Percentiles rank a stretch among this genome's conserved stretches.
phyloP scores from a whole-genome alignment of 306 rosid species.

The Glycine tomentella region DNA sequence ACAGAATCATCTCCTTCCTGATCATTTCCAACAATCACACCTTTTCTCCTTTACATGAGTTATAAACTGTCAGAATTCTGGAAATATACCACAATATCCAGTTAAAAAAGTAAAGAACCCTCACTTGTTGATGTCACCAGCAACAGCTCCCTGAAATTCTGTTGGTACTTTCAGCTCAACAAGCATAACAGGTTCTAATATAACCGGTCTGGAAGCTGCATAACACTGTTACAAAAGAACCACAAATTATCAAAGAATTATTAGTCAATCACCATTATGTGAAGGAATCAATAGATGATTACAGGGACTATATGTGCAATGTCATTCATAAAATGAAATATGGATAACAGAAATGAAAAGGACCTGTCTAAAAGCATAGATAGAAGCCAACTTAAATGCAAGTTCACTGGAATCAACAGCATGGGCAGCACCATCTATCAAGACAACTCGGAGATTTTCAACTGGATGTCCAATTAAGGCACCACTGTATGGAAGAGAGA shows the following conservation, averaged over 20 bases:
- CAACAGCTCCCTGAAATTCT: slow-evolving; percentile 97
- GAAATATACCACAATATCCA: slow-evolving; percentile 21
- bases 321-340: slow-evolving; percentile 20
- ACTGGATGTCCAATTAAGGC: slow-evolving; percentile 98
- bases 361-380: slow-evolving; percentile 98
- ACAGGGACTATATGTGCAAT: slow-evolving; percentile 7
- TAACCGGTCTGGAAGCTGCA: slow-evolving; percentile 82
- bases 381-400: slow-evolving; percentile 95
- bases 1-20: slow-evolving; percentile 99
- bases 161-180: slow-evolving; percentile 97
- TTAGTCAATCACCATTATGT: background rate
- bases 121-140: slow-evolving; percentile 96
- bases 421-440: slow-evolving; percentile 96
- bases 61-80: slow-evolving; percentile 29
- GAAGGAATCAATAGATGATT: slow-evolving; percentile 22
- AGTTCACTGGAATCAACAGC: slow-evolving; percentile 99
- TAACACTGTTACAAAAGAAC: slow-evolving; percentile 72
- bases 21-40: slow-evolving; percentile 93
- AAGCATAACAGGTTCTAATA: slow-evolving; percentile 96
- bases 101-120: slow-evolving; percentile 36
- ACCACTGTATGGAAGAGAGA: slow-evolving; percentile 67
- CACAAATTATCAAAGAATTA: slow-evolving; percentile 16
- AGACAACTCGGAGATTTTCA: slow-evolving; percentile 81
- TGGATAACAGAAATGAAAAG: slow-evolving; percentile 33
- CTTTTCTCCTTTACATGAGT: slow-evolving; percentile 78